Evolutionary conservation across 768 basidiomycete genomes (phyloP).

Genomic region (Polyporus arcularius): DNA sequence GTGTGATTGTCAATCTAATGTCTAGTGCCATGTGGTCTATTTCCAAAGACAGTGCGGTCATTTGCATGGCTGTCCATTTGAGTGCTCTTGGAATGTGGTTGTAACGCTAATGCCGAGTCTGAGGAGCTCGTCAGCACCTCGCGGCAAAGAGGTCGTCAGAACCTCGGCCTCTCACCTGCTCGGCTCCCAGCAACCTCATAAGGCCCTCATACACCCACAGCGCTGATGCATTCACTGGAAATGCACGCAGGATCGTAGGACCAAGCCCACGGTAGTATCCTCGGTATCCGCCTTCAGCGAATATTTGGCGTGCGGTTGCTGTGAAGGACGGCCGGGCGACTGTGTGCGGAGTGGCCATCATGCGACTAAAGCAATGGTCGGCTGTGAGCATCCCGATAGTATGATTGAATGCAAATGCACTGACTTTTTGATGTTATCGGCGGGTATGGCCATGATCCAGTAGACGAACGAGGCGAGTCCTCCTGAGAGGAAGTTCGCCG

Average conservation of each 20-base stretch:
- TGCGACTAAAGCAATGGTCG: slow-evolving; percentile 44
- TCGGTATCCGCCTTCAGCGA: slow-evolving; percentile 48
- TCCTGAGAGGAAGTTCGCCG: slow-evolving; percentile 66
- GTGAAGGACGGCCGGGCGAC: slow-evolving; percentile 47
- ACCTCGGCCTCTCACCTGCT: slow-evolving; percentile 47
- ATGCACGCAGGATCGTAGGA: slow-evolving; percentile 69
- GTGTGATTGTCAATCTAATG: background rate
- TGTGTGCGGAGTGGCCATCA: slow-evolving; percentile 56
- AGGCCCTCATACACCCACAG: slow-evolving; percentile 79
- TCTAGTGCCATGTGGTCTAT: too few relatives aligned
- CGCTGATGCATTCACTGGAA: slow-evolving; percentile 79
- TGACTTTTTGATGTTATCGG: slow-evolving; percentile 85
- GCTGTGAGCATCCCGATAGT: background rate
- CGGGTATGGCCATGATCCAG: slow-evolving; percentile 71
- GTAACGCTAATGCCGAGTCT: slow-evolving; percentile 45
- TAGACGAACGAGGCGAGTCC: slow-evolving; percentile 63
- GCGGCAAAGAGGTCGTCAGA: background rate
- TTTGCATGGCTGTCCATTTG: background rate
- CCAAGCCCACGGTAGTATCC: slow-evolving; percentile 70
- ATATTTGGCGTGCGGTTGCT: slow-evolving; percentile 53
- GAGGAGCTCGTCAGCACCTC: slow-evolving; percentile 4
- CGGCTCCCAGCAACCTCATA: slow-evolving; percentile 64
- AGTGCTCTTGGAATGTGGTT: background rate
- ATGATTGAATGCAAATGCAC: slow-evolving; percentile 15
- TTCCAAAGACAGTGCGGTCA: too few relatives aligned